Base-by-base conservation (phyloP, 352 stramenopile genomes). In the Globisporangium cylindrosporum region DNA sequence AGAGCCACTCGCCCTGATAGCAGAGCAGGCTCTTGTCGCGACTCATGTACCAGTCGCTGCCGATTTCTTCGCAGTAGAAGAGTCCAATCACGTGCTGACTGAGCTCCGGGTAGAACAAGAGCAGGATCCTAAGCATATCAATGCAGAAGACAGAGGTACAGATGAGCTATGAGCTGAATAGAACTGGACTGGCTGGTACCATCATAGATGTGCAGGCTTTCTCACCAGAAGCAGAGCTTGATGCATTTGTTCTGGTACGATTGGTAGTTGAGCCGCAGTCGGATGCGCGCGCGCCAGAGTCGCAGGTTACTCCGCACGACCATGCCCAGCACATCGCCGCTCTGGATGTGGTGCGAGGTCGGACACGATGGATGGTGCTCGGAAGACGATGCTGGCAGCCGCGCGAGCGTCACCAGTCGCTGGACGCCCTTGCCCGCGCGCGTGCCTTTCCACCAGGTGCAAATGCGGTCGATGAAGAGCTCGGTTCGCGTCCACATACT, bases 21-120 rank as follows among this genome's bases (percentile, higher is more conserved):
- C 85, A 93, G 0, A 79, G n/a, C 10, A 75, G 71, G 29, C 80
- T 89, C 34, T 80, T 86, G 67, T 93, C 83, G 4, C 80, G 74
- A 14, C 67, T 87, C 77, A 93, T 80, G 64, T 88, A 91, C 63
- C 76, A 86, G 15, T 79, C 70, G 3, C 66, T 63, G 12, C 83
- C 85, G 18, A 93, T 76, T 64, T 93, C 82, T 36, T 90, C 77
- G 63, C 85, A 93, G 73, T 93, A 91, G 36, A 91, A 93, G n/a
- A 80, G 78, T 1, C 79, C 80, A 32, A 93, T 67, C 56, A 86
- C 80, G 5, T 82, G 84, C 65, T 89, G 80, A 59, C 81, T 89
- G n/a, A 93, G 64, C 59, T 90, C 81, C 1, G 85, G 85, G 56
- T 93, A 91, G 24, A 90, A 91, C 20, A 93, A 34, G 22, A 93